phyloP scores from a whole-genome alignment of 2,329 filamentous ascomycete genomes.

The Calonectria pseudoreteaudii region DNA sequence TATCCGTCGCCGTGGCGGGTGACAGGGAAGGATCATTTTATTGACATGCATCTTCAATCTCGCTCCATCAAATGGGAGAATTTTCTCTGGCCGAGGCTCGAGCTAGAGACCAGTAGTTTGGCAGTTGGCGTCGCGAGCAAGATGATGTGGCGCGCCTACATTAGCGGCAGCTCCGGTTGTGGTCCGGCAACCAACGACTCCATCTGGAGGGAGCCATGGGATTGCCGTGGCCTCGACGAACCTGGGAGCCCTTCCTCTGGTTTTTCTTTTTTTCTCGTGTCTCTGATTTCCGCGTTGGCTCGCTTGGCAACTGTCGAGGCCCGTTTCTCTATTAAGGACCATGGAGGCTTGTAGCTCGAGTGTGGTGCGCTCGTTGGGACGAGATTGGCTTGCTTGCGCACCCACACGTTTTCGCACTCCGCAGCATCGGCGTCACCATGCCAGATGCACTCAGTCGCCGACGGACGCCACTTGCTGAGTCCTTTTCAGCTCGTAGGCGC shows the following conservation, averaged over 20 bases:
- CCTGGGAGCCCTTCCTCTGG: neutral
- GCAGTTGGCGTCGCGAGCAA: constrained; percentile 6
- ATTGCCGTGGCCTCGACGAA: neutral
- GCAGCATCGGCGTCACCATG: neutral
- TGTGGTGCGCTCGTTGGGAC: neutral
- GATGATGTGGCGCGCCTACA: constrained; percentile 25
- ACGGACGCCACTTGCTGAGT: constrained; percentile 8
- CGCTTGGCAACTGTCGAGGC: neutral
- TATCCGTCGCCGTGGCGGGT: neutral
- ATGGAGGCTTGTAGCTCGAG: neutral
- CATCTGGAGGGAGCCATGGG: neutral
- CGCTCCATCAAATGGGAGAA: constrained; percentile 6
- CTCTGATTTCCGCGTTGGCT: neutral
- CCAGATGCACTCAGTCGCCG: neutral
- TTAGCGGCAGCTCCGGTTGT: constrained; percentile 23
- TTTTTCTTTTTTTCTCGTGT: constrained; percentile 9
- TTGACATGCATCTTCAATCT: constrained; percentile 18
- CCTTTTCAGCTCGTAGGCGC: constrained; percentile 17
- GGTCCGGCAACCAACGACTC: constrained; percentile 20
- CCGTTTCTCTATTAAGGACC: neutral
- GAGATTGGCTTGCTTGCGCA: neutral
- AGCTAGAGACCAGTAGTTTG: constrained; percentile 23
- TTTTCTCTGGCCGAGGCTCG: constrained; percentile 5
- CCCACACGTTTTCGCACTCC: neutral
- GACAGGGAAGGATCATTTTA: constrained; percentile 4